Evolutionary conservation across 805 yeast genomes (phyloP).

Genomic region (Teunomyces pallodes): DNA sequence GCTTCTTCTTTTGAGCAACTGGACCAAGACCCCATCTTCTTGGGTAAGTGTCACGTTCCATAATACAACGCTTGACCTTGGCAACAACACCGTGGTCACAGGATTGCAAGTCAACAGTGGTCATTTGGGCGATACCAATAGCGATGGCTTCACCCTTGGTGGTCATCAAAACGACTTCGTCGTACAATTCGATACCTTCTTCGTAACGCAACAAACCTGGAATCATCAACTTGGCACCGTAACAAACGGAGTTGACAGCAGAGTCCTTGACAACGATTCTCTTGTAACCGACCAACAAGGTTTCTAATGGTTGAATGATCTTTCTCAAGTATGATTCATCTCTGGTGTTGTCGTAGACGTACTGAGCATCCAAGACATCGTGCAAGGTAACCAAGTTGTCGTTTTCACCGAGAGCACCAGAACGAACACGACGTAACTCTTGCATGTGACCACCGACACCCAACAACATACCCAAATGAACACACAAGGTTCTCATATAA

Average conservation of each 20-base stretch:
- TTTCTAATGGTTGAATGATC: conserved; percentile 91
- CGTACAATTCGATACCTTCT: conserved; percentile 94
- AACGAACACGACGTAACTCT: conserved; percentile 97
- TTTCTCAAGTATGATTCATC: conserved; percentile 95
- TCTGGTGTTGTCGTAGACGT: conserved; percentile 94
- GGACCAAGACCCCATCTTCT: conserved; percentile 99
- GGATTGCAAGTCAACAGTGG: conserved; percentile 91
- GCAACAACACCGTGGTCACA: conserved; percentile 99
- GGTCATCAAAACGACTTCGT: conserved; percentile 96
- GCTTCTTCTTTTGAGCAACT: conserved; percentile 97
- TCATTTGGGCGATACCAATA: conserved; percentile 97
- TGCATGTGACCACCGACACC: conserved; percentile 99
- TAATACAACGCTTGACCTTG: conserved; percentile 97
- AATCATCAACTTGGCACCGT: conserved; percentile 98
- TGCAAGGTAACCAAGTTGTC: conserved; percentile 94
- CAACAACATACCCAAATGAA: conserved; percentile 94
- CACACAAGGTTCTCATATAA: conserved; percentile 98
- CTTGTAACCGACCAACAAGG: conserved; percentile 90
- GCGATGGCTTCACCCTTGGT: conserved; percentile 99
- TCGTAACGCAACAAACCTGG: conserved; percentile 98
- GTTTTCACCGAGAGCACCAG: conserved; percentile 89
- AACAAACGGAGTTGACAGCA: conserved; percentile 97
- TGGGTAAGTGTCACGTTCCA: conserved; percentile 99
- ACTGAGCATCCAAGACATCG: conserved; percentile 97
- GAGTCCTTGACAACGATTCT: conserved; percentile 92